Percentiles rank a stretch among this genome's conserved stretches.
Conservation (phyloP, 2,329 filamentous ascomycete species). For the Fusarium sp. region DNA sequence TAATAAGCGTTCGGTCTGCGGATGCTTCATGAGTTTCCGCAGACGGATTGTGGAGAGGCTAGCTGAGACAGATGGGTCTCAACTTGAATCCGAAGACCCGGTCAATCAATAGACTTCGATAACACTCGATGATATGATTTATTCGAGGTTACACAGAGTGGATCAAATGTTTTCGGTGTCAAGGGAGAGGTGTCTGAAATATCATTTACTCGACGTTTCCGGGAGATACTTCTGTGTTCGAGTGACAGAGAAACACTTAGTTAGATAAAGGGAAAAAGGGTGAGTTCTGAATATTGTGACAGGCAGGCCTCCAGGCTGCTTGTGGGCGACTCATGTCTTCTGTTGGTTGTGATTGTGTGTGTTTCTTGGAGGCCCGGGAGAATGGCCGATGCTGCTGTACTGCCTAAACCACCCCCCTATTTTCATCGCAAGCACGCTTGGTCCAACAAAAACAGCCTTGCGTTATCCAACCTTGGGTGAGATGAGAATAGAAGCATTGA, state of each 20-base stretch:
- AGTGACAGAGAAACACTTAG: neutral
- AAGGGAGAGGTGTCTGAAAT: neutral
- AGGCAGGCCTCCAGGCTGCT: neutral
- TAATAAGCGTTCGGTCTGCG: too few species aligned
- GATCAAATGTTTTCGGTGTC: too few species aligned
- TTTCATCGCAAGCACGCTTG: neutral
- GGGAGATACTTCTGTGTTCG: neutral
- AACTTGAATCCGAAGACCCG: constrained; percentile 2
- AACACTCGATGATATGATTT: neutral
- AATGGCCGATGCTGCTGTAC: neutral
- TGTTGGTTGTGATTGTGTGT: constrained; percentile 5
- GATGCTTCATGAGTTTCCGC: too few species aligned
- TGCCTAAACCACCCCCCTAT: constrained; percentile 25
- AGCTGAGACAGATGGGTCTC: constrained; percentile 19
- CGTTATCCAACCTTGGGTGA: constrained; percentile 12
- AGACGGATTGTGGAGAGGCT: too few species aligned
- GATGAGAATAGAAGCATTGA: neutral
- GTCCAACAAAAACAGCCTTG: neutral
- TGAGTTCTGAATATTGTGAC: neutral
- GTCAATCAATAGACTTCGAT: neutral
- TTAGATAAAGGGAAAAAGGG: neutral
- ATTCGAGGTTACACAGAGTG: neutral
- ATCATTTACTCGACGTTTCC: neutral
- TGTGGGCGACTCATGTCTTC: neutral
- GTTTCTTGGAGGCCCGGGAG: too few species aligned